Conservation (phyloP, 305 asterid species). For the Fraxinus greggii region DNA sequence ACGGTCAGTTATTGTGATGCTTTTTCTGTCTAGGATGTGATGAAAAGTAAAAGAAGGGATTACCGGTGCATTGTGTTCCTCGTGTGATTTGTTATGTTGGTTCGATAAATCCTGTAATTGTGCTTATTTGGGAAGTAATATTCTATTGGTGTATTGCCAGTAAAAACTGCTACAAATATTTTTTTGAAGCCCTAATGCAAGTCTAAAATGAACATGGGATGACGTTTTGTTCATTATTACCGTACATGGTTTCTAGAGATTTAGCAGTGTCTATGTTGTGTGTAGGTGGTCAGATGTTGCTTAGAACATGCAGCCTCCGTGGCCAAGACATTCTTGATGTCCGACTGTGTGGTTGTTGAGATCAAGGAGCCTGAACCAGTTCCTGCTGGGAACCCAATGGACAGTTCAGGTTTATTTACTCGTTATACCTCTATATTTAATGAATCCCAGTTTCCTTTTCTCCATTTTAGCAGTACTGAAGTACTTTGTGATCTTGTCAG, state of each 20-base stretch:
- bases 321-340: slow-evolving; percentile 94
- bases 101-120: background rate
- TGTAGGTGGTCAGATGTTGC: slow-evolving; percentile 94
- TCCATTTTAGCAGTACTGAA: background rate
- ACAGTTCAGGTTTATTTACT: slow-evolving; percentile 74
- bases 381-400: slow-evolving; percentile 82
- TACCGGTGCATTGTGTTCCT: background rate
- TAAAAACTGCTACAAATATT: background rate
- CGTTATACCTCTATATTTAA: background rate
- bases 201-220: background rate
- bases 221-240: background rate
- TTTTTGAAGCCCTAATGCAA: background rate
- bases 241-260: background rate
- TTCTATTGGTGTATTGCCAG: background rate
- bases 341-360: slow-evolving; percentile 96
- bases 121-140: too few relatives aligned
- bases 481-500: slow-evolving; percentile 27
- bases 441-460: background rate
- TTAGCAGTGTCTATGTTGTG: background rate
- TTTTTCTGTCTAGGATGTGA: background rate
- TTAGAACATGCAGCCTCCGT: slow-evolving; percentile 93
- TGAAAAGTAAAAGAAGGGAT: background rate
- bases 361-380: slow-evolving; percentile 86
- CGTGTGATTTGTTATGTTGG: background rate
- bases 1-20: background rate